Evolutionary conservation across 192 early-diverging fungal genomes (phyloP).

Genomic region (Backusella liffmaniae): DNA sequence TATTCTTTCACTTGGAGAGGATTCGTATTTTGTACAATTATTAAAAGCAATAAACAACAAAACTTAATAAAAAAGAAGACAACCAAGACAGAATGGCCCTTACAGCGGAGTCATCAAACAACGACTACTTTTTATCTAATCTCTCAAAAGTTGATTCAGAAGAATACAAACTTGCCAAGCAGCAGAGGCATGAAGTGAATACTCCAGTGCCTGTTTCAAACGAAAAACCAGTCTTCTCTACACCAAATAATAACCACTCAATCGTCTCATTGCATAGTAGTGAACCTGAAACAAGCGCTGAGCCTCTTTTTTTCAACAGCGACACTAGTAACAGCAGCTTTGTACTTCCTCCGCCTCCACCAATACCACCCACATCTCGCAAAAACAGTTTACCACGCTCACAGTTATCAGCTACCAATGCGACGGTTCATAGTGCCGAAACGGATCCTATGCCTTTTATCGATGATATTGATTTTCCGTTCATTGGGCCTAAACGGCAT

Average conservation of each 20-base stretch:
- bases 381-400: background rate
- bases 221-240: background rate
- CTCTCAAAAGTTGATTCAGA: conserved; percentile 3
- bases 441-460: background rate
- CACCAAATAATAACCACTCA: background rate
- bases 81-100: background rate
- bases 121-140: background rate
- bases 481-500: conserved; percentile 5
- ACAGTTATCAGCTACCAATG: conserved; percentile 2
- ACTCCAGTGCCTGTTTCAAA: background rate
- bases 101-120: background rate
- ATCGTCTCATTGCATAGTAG: background rate
- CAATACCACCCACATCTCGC: background rate
- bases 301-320: background rate
- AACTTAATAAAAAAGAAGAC: background rate
- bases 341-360: background rate
- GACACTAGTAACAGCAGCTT: background rate
- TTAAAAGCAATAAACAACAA: background rate
- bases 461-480: background rate
- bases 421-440: background rate
- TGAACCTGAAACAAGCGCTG: background rate
- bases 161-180: background rate
- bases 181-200: background rate
- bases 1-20: background rate
- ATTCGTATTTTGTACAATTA: background rate